Evolutionary conservation across 768 basidiomycete species (phyloP), one percentile per base, ranked within the genome.

Genomic region (Boletus insuetus): DNA sequence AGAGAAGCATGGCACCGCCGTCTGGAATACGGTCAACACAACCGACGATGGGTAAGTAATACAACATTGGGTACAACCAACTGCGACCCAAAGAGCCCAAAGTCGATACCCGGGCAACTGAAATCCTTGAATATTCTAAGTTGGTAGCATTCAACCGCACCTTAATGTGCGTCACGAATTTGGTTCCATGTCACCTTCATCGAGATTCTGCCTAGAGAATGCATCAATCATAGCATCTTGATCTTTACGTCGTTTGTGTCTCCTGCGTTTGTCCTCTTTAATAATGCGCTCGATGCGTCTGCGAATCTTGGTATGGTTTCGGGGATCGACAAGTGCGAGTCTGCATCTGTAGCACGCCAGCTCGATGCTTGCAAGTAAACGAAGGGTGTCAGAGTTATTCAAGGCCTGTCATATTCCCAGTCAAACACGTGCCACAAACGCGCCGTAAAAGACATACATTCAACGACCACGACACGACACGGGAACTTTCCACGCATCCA

Each of bases 401-500:
- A 90, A 70, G 2, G 91, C 89, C 90, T 93, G 58, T 41, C 39
- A 57, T 43, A 60, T 44, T 39, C 37, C 44, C 37, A 49, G 43
- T 62, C 57, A 64, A 58, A 34, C 40, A 51, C 45, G 31, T 46
- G 41, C 12, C 41, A 40, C 42, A 38, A 46, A 57, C 39, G 32
- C 46, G 51, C 49, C 26, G 43, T 42, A n/a, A 56, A 42, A 38
- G 53, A 42, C 84, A 53, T 62, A 90, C 90, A 64, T 92, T 91
- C 55, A 92, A 68, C 31, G 91, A 92, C 89, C 90, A 93, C 14
- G 91, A 92, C 32, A 92, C 76, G 39, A 93, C 90, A 40, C 80
- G 82, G 39, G 77, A 67, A 20, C 83, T 84, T 55, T 92, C 88
- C 20, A 93, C 83, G 52, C 86, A 87, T 41, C 87, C 86, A 51